phyloP scores from a whole-genome alignment of 306 rosid genomes.

The Calophaca sinica region DNA sequence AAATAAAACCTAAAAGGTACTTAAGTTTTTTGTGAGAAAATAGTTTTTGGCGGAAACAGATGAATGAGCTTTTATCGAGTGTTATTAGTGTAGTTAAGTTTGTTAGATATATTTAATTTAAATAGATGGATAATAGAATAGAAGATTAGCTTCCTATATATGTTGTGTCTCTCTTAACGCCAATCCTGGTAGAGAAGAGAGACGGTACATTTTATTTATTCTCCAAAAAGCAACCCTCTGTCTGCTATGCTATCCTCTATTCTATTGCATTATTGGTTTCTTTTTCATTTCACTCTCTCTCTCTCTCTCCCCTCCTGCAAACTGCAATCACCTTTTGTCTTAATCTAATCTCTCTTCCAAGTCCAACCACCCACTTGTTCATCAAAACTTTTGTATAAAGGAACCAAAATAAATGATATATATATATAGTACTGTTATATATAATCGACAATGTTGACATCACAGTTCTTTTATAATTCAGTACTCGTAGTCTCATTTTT shows the following conservation, averaged over 20 bases:
- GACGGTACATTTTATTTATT: constrained; percentile 77
- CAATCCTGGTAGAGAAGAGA: constrained; percentile 17
- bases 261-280: constrained; percentile 61
- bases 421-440: no score
- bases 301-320: constrained; percentile 41
- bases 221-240: constrained; percentile 85
- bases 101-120: no score
- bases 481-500: no score
- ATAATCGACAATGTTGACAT: constrained; percentile 38
- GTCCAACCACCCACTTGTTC: constrained; percentile 55
- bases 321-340: constrained; percentile 73
- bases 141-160: no score
- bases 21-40: no score
- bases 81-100: no score
- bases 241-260: constrained; percentile 57
- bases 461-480: background rate
- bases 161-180: no score
- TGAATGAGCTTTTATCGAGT: no score
- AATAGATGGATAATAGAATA: no score
- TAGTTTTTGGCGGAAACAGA: no score
- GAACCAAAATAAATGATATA: constrained; percentile 17
- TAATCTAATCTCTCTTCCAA: constrained; percentile 50
- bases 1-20: no score
- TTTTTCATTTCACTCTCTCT: constrained; percentile 48
- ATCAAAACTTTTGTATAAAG: constrained; percentile 40